Evolutionary conservation across 441 rosid species (phyloP).

Genomic region (Erysimum pusillum): DNA sequence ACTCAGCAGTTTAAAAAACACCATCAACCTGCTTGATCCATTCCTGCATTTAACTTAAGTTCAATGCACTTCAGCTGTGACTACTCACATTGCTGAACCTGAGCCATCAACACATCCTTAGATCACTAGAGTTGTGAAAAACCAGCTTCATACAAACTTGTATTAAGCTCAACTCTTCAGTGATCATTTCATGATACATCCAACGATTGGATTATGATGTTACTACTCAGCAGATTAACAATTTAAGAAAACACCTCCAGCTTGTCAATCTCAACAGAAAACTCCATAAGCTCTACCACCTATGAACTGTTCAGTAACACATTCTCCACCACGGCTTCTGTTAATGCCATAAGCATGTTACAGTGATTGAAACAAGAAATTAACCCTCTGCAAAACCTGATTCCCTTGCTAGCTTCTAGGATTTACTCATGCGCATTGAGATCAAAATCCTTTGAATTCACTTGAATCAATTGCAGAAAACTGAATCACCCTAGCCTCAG

Average conservation of each 20-base stretch:
- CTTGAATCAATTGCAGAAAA: conserved; percentile 6
- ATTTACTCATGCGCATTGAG: not conserved
- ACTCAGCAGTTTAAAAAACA: not conserved
- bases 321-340: not conserved
- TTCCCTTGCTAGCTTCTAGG: conserved; percentile 3
- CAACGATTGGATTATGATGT: not conserved
- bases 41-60: not conserved
- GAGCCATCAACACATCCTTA: not conserved
- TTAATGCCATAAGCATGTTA: not conserved
- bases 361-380: not conserved
- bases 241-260: not conserved
- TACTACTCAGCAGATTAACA: not conserved
- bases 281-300: not conserved
- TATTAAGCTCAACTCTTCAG: too few species aligned
- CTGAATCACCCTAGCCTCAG: not conserved
- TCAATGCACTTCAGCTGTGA: not conserved
- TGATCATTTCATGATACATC: too few species aligned
- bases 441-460: not conserved
- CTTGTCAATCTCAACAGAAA: not conserved
- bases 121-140: not conserved
- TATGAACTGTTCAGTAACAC: not conserved
- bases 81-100: not conserved
- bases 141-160: not conserved
- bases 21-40: too few species aligned
- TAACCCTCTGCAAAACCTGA: not conserved